Evolutionary conservation across 2,329 filamentous ascomycete species (phyloP), one percentile per base, ranked within the genome.

Genomic region (Calcarisporium arbuscula): DNA sequence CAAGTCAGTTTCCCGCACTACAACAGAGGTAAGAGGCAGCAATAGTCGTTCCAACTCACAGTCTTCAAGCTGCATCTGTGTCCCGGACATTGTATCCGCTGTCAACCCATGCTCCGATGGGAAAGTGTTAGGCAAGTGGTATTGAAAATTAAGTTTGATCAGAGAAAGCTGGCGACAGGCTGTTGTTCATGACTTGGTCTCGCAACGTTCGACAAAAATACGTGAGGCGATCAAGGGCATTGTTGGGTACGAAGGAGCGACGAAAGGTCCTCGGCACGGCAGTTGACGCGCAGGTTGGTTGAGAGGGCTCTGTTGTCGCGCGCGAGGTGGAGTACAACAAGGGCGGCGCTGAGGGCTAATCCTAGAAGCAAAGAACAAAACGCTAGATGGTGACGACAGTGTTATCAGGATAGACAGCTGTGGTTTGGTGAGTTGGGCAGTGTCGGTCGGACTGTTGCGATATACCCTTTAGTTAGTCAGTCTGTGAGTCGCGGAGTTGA

Each of bases 51-150:
- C 8, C 19, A 35, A 61, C 70, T 57, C 68, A 89, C 88, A 94
- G 63, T 95, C 87, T 76, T 88, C 83, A 69, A 95, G 71, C 64
- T 79, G 80, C 84, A 92, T 87, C 62, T 82, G 85, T 70, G 69
- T 67, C 68, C 77, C 72, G 66, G 77, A 70, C 84, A 90, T 90
- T 56, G 57, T 78, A 73, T 58, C 64, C 58, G 62, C 40, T 43
- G 43, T 40, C 45, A 42, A 40, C 41, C 51, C 56, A 57, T 59
- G 44, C 52, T 52, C 49, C 37, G 35, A 25, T 31, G 29, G 15
- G 26, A 27, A 36, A 30, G 36, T 26, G 28, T 25, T 35, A 29
- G 22, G n/a, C 17, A 19, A 20, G 18, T 19, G 19, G 21, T 30
- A 22, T 15, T 23, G 22, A 21, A 20, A 11, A 12, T n/a, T 19